Evolutionary conservation across 805 yeast species (phyloP), one percentile per base, ranked within the genome.

Genomic region (Barnettozyma populi): DNA sequence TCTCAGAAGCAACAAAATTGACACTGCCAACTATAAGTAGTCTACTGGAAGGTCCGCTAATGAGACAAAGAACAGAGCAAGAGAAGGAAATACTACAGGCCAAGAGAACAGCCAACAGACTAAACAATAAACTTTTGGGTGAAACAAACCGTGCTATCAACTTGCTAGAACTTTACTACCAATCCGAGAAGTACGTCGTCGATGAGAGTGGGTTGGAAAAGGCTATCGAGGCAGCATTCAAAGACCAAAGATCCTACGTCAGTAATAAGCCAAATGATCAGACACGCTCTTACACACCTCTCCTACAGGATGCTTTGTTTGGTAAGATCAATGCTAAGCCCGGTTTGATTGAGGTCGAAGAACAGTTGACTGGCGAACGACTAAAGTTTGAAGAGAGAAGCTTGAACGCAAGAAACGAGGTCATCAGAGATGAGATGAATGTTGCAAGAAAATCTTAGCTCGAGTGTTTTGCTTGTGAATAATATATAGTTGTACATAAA

Each of bases 21-120:
- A 87, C 96, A 1, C 71, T 88, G 44, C 97, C 97, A 41, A 85
- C 96, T 2, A 71, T 90, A 48, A 89, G 84, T 57, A 73, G 76
- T 35, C 73, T 80, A 53, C 65, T 87, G 51, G 64, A 75, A 20
- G 87, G 86, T 2, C 86, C 92, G 14, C 68, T 89, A 51, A 78
- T 90, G 73, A 76, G 85, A 60, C 77, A 69, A 41, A 76, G 96
- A 64, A 84, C 95, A 0, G 72, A 69, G 21, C 94, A 82, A 58
- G 96, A 90, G 66, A 64, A 67, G 44, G 76, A 73, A 45, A 57
- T 76, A 25, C 67, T 87, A 53, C 57, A 65, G 27, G 74, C 79
- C 57, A 86, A 85, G 64, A 75, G 90, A 55, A 66, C 70, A 42
- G 77, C 84, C 56, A 90, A 90, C 66, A 76, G 94, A 63, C 71